Evolutionary conservation across 306 rosid species (phyloP).

Genomic region (Cucurbita argyrosperma): DNA sequence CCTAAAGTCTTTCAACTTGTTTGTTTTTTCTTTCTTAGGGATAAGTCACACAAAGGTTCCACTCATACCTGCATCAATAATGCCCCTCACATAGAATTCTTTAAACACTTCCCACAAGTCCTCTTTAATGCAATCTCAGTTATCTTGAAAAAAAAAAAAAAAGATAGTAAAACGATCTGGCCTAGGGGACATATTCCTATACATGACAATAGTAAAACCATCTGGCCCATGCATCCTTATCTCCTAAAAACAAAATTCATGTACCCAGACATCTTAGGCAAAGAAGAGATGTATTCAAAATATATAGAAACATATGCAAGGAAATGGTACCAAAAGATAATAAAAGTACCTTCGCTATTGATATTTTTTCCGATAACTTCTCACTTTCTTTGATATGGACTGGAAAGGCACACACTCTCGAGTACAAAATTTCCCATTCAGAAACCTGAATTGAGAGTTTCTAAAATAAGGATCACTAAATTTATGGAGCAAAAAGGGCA

Average conservation of each 20-base stretch:
- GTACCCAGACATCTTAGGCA: not conserved
- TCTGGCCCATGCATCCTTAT: too few relatives aligned
- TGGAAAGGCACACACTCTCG: constrained; percentile 51
- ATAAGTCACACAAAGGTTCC: too few relatives aligned
- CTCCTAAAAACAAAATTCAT: not conserved
- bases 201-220: too few relatives aligned
- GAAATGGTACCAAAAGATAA: not conserved
- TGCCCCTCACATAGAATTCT: not conserved
- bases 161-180: too few relatives aligned
- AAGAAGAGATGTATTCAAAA: not conserved
- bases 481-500: constrained; percentile 18
- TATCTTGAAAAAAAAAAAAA: too few relatives aligned
- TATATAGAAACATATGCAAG: not conserved
- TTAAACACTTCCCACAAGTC: not conserved
- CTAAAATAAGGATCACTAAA: constrained; percentile 12
- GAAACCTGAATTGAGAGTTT: constrained; percentile 39
- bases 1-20: too few relatives aligned
- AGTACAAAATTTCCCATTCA: constrained; percentile 62
- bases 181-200: too few relatives aligned
- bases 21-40: too few relatives aligned
- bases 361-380: constrained; percentile 37
- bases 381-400: constrained; percentile 44
- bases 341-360: constrained; percentile 38
- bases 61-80: too few relatives aligned
- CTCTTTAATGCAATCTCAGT: not conserved